A percentile compares a stretch with the other conserved stretches of the same genome.
phyloP scores from a whole-genome alignment of 176 grass and related monocot species.

The Musa acuminata region DNA sequence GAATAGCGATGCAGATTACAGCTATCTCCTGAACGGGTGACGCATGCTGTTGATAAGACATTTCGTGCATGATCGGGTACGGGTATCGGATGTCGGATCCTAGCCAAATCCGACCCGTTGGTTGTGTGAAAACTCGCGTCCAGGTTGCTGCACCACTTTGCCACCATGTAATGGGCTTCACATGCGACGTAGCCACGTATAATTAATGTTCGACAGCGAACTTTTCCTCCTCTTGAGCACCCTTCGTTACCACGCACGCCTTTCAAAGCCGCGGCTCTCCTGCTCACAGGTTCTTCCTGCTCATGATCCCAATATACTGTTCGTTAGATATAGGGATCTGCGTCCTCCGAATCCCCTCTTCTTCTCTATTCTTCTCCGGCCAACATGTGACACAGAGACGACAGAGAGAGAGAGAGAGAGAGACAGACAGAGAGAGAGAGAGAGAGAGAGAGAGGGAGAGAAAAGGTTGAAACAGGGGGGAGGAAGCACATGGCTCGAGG shows the following conservation, averaged over 20 bases:
- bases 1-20: too few relatives aligned
- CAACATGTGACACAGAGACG: not conserved
- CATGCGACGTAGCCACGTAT: too few relatives aligned
- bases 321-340: not conserved
- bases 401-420: not conserved
- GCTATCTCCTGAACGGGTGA: too few relatives aligned
- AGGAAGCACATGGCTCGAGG: constrained; percentile 1
- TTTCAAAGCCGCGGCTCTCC: not conserved
- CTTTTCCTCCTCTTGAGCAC: too few relatives aligned
- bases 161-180: not conserved
- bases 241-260: not conserved
- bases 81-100: too few relatives aligned
- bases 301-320: not conserved
- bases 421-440: too few relatives aligned
- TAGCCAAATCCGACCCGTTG: not conserved
- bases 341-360: not conserved
- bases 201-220: too few relatives aligned
- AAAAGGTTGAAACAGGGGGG: not conserved
- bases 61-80: too few relatives aligned
- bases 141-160: not conserved
- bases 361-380: not conserved
- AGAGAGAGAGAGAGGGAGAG: too few relatives aligned
- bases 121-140: not conserved
- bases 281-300: not conserved
- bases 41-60: too few relatives aligned